Evolutionary conservation across 306 rosid species (phyloP).

Genomic region (Cicer pinnatifidum): DNA sequence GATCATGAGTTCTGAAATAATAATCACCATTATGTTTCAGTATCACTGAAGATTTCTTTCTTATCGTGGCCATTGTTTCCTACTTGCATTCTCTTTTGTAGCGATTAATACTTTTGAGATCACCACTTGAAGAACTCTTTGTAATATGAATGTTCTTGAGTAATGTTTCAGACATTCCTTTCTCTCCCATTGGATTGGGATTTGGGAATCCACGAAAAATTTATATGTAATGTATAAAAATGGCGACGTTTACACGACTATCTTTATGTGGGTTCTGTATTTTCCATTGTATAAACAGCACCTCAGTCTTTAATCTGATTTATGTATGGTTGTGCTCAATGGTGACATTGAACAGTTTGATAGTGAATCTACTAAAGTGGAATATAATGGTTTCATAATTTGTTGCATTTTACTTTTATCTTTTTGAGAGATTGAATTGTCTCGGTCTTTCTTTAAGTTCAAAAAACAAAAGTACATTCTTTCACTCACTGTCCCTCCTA

Average conservation of each 20-base stretch:
- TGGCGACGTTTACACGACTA: neutral
- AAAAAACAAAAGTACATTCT: too few species aligned
- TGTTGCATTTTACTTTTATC: neutral
- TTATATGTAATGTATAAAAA: conserved; percentile 6
- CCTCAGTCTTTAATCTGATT: neutral
- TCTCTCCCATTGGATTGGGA: conserved; percentile 2
- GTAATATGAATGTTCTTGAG: conserved; percentile 8
- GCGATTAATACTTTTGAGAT: neutral
- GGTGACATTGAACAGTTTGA: neutral
- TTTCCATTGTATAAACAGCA: neutral
- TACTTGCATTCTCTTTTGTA: neutral
- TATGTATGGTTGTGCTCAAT: neutral
- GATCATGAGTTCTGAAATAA: neutral
- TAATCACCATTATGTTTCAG: neutral
- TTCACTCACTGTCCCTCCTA: too few species aligned
- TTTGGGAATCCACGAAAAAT: neutral
- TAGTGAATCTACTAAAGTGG: conserved; percentile 1
- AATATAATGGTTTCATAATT: neutral
- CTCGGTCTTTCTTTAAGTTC: neutral
- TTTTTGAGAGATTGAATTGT: neutral
- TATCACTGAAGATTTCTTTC: neutral
- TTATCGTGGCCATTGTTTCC: conserved; percentile 19
- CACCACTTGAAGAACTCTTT: conserved; percentile 1
- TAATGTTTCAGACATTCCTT: conserved; percentile 6
- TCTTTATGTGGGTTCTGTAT: neutral